Evolutionary conservation across 306 rosid species (phyloP).

Genomic region (Psophocarpus tetragonolobus): DNA sequence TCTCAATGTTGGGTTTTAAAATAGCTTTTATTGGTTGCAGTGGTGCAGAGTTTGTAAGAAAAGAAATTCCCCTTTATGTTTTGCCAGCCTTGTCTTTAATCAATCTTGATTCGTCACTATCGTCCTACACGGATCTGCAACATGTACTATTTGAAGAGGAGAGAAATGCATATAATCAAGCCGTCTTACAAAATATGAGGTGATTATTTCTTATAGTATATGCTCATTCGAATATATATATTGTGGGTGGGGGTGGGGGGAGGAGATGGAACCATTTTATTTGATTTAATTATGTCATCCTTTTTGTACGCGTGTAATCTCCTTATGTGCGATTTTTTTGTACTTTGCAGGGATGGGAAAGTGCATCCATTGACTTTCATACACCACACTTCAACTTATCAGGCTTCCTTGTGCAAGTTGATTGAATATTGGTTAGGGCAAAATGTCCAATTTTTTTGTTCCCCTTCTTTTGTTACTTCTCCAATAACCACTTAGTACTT

Average conservation of each 20-base stretch:
- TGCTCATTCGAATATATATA: constrained; percentile 29
- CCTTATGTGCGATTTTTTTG: constrained; percentile 2
- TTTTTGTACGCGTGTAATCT: constrained; percentile 31
- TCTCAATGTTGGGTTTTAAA: constrained; percentile 33
- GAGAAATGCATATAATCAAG: constrained; percentile 85
- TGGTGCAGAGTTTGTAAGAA: constrained; percentile 84
- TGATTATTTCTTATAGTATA: constrained; percentile 37
- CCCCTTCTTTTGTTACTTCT: not conserved
- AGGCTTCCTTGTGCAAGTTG: constrained; percentile 97
- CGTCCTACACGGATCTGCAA: constrained; percentile 81
- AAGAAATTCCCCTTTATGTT: constrained; percentile 91
- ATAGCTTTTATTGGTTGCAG: constrained; percentile 55
- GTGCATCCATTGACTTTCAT: constrained; percentile 89
- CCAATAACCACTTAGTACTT: constrained; percentile 18
- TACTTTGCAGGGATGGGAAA: constrained; percentile 79
- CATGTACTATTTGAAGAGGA: constrained; percentile 90
- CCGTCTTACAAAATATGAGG: constrained; percentile 83
- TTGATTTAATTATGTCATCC: not conserved
- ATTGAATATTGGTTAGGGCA: constrained; percentile 90
- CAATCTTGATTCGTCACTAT: constrained; percentile 73
- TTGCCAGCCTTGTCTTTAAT: constrained; percentile 67
- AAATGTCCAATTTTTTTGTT: constrained; percentile 20
- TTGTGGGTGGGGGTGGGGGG: no score
- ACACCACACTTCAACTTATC: constrained; percentile 95
- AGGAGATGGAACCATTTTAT: constrained; percentile 20